These are phyloP conservation scores for Phytophthora melonis DNA, from an alignment of 352 stramenopile species.

Conservation along the genomic window DNA sequence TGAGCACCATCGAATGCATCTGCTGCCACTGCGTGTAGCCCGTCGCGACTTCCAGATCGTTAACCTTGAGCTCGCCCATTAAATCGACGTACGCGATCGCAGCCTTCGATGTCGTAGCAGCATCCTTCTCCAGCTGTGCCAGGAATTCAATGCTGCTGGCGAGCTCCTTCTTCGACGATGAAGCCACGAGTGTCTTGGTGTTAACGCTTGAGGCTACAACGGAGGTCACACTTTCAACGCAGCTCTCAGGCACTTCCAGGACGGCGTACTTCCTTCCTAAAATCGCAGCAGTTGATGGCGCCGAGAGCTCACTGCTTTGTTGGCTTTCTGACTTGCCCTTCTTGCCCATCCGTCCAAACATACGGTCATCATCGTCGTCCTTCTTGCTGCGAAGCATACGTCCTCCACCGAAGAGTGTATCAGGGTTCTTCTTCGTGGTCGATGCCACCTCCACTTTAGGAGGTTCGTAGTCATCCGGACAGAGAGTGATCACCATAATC, in stretches of 20 bases:
- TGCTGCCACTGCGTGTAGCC: conserved; percentile 72
- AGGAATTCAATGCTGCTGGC: conserved; percentile 78
- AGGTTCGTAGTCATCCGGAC: conserved; percentile 68
- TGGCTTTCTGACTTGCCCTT: conserved; percentile 49
- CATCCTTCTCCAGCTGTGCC: conserved; percentile 80
- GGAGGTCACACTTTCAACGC: conserved; percentile 72
- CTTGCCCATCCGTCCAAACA: conserved; percentile 47
- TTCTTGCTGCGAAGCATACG: conserved; percentile 65
- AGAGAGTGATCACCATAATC: conserved; percentile 78
- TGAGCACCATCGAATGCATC: conserved; percentile 58
- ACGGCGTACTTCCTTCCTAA: conserved; percentile 77
- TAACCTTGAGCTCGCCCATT: conserved; percentile 79
- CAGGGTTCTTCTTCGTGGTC: conserved; percentile 26
- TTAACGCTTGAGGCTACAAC: conserved; percentile 57
- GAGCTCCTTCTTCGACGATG: conserved; percentile 79
- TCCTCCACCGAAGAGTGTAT: conserved; percentile 37
- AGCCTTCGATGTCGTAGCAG: conserved; percentile 48
- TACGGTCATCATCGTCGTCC: conserved; percentile 57
- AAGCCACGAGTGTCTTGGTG: conserved; percentile 66
- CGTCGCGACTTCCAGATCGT: conserved; percentile 80
- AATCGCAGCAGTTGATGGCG: conserved; percentile 63
- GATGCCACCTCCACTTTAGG: conserved; percentile 41
- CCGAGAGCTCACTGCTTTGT: conserved; percentile 52
- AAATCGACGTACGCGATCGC: conserved; percentile 72
- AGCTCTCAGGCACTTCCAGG: conserved; percentile 82